phyloP scores from a whole-genome alignment of 345 rosid species.

The Euphorbia peplus region DNA sequence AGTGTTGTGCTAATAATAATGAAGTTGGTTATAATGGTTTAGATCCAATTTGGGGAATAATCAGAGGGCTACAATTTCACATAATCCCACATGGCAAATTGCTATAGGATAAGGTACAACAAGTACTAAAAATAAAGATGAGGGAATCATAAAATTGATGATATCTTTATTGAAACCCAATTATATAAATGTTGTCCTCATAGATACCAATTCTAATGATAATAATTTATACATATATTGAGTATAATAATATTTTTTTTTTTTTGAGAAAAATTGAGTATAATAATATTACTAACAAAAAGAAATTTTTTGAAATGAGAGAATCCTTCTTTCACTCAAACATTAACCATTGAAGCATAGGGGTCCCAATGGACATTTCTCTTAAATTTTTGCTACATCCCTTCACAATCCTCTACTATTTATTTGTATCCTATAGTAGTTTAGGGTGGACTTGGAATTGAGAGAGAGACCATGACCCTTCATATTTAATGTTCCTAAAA shows the following conservation, averaged over 20 bases:
- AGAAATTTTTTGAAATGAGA: too few species aligned
- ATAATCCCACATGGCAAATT: slow-evolving; percentile 11
- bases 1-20: neutral
- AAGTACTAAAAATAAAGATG: neutral
- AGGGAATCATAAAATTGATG: slow-evolving; percentile 16
- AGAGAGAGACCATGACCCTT: neutral
- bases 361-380: slow-evolving; percentile 11
- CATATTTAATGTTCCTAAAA: slow-evolving; percentile 14
- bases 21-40: neutral
- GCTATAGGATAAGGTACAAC: slow-evolving; percentile 10
- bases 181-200: slow-evolving; percentile 4
- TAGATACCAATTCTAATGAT: slow-evolving; percentile 14
- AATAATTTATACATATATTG: neutral
- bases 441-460: slow-evolving; percentile 1
- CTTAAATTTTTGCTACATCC: slow-evolving; percentile 2
- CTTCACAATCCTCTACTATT: slow-evolving; percentile 1
- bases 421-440: slow-evolving; percentile 1
- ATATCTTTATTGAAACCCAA: slow-evolving; percentile 21
- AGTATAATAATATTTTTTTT: neutral
- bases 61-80: neutral
- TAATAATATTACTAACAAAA: too few species aligned
- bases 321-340: slow-evolving; percentile 1
- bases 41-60: slow-evolving; percentile 3
- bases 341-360: slow-evolving; percentile 8
- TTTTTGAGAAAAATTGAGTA: too few species aligned